phyloP scores from a whole-genome alignment of 352 stramenopile genomes.

The Phytophthora ohioensis region DNA sequence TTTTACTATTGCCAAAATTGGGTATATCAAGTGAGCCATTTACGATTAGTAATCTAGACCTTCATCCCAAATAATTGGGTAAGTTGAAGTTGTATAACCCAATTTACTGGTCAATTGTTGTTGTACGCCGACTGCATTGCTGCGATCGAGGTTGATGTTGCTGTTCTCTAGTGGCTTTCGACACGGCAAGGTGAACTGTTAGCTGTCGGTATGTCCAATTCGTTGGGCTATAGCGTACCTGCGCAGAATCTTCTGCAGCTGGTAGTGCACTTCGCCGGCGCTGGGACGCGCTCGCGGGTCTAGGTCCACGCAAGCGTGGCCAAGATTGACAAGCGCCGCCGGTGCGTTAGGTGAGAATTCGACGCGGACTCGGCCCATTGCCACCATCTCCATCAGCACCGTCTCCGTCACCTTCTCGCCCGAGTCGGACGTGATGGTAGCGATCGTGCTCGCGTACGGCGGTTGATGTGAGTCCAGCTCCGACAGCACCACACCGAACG shows the following conservation, averaged over 20 bases:
- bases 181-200: no score
- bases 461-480: slow-evolving; percentile 48
- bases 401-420: slow-evolving; percentile 39
- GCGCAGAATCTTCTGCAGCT: slow-evolving; percentile 40
- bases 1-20: slow-evolving; percentile 22
- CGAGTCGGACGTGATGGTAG: slow-evolving; percentile 35
- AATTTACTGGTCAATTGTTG: not conserved
- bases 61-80: not conserved
- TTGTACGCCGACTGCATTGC: slow-evolving; percentile 7
- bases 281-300: slow-evolving; percentile 34
- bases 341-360: slow-evolving; percentile 43
- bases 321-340: slow-evolving; percentile 23
- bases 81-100: slow-evolving; percentile 28
- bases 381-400: slow-evolving; percentile 46
- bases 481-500: slow-evolving; percentile 49
- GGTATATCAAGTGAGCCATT: slow-evolving; percentile 8
- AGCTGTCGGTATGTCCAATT: no score
- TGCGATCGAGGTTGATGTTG: slow-evolving; percentile 14
- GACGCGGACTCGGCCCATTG: slow-evolving; percentile 33
- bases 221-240: slow-evolving; percentile 39
- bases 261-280: slow-evolving; percentile 43
- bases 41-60: not conserved
- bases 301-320: slow-evolving; percentile 39
- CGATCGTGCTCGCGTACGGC: slow-evolving; percentile 43
- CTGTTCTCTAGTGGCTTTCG: not conserved